Base-by-base conservation (phyloP, 345 rosid genomes). In the Psidium friedrichsthalianum region DNA sequence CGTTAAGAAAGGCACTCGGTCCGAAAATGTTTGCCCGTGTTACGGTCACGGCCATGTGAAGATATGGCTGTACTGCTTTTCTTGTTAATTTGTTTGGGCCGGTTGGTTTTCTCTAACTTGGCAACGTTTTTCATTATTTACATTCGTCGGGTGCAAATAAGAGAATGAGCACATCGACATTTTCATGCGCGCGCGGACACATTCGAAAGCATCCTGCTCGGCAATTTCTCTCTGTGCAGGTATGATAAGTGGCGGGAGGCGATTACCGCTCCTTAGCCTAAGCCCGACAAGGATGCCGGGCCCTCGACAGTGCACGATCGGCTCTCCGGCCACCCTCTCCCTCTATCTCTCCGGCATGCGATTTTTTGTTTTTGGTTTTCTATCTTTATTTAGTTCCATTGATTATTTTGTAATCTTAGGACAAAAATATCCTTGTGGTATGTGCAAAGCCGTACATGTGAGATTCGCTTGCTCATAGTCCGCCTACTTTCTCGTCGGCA, bases 1-100 rank as follows among this genome's bases (percentile, higher is more conserved):
- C 22, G 27, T 61, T 0, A 7, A 61, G n/a, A 0, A 14, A 29
- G 0, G 1, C 2, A 6, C 3, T 20, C 24, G 8, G 8, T 20
- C 8, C 24, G 6, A 20, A 54, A 2, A 54, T 54, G 6, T 18
- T 54, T 18, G 24, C 24, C 3, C 2, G 18, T 29, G 0, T 13
- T 11, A 6, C 1, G 9, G 11, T 59, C 8, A 1, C 6, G 8
- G 4, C n/a, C 18, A 59, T 25, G 27, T 5, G 1, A 25, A 25
- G 3, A 58, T 5, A 52, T 14, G 13, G 13, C 11, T 51, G 14
- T 52, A 4, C 14, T 16, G 36, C 2, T 53, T 53, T 15, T 58
- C 13, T 58, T 5, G 5, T 15, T 0, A 5, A 11, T 25, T 58
- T 57, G 2, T 57, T 25, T 25, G 64, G 15, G 1, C n/a, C 0